Conservation (phyloP, 1,284 basidiomycete species). For the Trichosporon ovoides region DNA sequence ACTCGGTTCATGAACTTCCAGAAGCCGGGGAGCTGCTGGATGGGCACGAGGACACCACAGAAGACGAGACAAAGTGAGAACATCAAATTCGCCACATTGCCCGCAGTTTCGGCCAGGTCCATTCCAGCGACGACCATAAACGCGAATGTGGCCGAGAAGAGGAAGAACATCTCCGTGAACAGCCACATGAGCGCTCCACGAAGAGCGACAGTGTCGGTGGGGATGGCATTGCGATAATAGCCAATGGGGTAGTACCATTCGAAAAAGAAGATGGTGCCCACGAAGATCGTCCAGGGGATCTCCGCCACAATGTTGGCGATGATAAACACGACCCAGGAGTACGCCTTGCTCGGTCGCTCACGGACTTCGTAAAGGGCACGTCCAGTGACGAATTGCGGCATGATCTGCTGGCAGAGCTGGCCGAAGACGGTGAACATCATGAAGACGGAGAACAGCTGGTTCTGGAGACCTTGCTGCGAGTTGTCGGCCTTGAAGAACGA, state of each 20-base stretch:
- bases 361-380: constrained; percentile 64
- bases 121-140: constrained; percentile 44
- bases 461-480: constrained; percentile 67
- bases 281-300: constrained; percentile 52
- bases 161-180: constrained; percentile 41
- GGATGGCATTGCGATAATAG: constrained; percentile 44
- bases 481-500: constrained; percentile 63
- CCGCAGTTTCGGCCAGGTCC: constrained; percentile 47
- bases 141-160: constrained; percentile 50
- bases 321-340: constrained; percentile 70
- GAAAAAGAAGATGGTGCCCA: constrained; percentile 49
- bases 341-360: constrained; percentile 70
- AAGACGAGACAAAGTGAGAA: constrained; percentile 55
- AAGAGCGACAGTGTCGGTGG: constrained; percentile 35
- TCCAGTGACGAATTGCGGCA: constrained; percentile 52
- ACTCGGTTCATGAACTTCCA: constrained; percentile 78
- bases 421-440: constrained; percentile 50
- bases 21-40: constrained; percentile 57
- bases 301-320: constrained; percentile 48
- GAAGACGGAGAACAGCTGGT: constrained; percentile 64
- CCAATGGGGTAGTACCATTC: constrained; percentile 51
- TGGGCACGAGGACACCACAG: constrained; percentile 57
- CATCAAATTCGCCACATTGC: constrained; percentile 49
- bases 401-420: constrained; percentile 49
- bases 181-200: constrained; percentile 47